Conservation (phyloP, 192 early-diverging fungal genomes). For the Jimgerdemannia lactiflua region DNA sequence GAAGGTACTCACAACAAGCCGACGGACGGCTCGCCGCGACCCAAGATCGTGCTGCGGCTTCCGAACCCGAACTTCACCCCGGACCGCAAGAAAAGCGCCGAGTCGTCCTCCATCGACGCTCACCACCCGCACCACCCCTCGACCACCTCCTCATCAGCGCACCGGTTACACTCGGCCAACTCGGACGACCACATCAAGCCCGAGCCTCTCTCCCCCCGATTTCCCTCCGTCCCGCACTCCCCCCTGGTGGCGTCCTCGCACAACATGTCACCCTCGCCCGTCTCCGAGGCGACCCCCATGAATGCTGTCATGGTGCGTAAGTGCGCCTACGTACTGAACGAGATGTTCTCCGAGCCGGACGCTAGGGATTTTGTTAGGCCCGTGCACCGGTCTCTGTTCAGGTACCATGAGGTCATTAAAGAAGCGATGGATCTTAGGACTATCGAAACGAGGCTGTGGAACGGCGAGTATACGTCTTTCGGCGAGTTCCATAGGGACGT, state of each 20-base stretch:
- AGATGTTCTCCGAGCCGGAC: constrained; percentile 25
- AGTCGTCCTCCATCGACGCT: not conserved
- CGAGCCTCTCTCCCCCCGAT: not conserved
- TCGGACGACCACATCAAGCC: not conserved
- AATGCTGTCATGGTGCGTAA: not conserved
- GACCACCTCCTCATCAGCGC: not conserved
- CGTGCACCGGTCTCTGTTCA: constrained; percentile 33
- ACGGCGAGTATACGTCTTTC: constrained; percentile 32
- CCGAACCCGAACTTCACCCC: not conserved
- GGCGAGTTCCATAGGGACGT: constrained; percentile 47
- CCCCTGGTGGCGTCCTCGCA: not conserved
- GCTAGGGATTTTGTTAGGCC: constrained; percentile 34
- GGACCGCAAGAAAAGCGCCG: not conserved
- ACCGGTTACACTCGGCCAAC: not conserved
- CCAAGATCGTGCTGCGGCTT: not conserved
- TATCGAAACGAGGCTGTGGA: constrained; percentile 51
- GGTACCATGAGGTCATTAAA: constrained; percentile 46
- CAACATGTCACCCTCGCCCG: not conserved
- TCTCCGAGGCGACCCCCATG: not conserved
- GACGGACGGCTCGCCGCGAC: too few species aligned
- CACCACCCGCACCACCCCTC: not conserved
- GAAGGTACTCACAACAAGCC: too few species aligned
- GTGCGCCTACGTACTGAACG: constrained; percentile 27
- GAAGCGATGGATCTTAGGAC: constrained; percentile 53
- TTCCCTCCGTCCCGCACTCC: not conserved